These are phyloP conservation scores for Syzygium jambos DNA, from an alignment of 345 rosid genomes.

Conservation along the genomic window DNA sequence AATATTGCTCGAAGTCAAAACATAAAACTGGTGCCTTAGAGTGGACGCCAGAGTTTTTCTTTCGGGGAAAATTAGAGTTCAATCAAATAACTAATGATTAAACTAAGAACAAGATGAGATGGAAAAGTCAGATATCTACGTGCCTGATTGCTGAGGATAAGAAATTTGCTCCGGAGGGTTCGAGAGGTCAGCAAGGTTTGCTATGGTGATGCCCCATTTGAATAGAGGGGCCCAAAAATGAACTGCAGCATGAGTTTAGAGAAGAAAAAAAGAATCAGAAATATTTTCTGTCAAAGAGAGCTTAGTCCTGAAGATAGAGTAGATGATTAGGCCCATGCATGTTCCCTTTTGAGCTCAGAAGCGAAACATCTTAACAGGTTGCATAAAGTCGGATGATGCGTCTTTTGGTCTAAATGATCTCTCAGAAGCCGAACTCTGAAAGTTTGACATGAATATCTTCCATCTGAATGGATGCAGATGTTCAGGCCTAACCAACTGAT, in stretches of 20 bases:
- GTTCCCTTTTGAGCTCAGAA: background rate
- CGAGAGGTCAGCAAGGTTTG: constrained; percentile 2
- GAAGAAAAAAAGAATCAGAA: background rate
- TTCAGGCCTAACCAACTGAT: background rate
- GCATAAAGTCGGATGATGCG: background rate
- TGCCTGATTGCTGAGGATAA: constrained; percentile 9
- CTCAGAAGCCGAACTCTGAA: background rate
- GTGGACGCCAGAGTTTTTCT: background rate
- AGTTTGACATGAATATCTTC: background rate
- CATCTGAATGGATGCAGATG: background rate
- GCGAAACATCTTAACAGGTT: background rate
- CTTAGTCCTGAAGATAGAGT: background rate
- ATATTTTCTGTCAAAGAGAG: background rate
- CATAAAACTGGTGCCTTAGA: background rate
- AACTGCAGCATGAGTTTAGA: background rate
- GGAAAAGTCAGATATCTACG: background rate
- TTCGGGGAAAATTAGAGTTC: background rate
- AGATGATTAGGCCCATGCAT: background rate
- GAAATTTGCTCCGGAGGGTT: background rate
- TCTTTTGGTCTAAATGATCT: background rate
- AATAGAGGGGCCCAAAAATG: constrained; percentile 17
- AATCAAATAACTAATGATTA: background rate
- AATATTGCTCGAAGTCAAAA: background rate
- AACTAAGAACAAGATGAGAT: background rate
- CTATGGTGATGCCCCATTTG: constrained; percentile 13